Base-by-base conservation (phyloP, 805 yeast species). In the Saccharomycopsis babjevae region DNA sequence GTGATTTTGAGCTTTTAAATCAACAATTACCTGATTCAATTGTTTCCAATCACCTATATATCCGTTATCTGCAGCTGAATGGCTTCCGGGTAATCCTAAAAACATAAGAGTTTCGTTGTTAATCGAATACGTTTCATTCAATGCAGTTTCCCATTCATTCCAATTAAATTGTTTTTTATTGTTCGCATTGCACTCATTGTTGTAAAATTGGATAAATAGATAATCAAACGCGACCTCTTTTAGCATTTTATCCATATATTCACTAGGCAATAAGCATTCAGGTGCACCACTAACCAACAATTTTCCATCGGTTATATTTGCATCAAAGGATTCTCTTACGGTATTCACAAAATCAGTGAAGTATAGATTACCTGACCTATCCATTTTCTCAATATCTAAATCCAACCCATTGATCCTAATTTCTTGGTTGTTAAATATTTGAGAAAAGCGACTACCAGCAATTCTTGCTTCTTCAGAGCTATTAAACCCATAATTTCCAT, bases 391-490 rank as follows among this genome's bases (percentile, higher is more conserved):
- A 68, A 89, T 83, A 72, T 93, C 97, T 64, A 92, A 84, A 72
- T 93, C 98, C 70, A 91, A 90, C 20, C 98, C 98, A 73, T 93
- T 97, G 52, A 93, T 52, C 10, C 28, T 20, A 18, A 70, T 68
- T 18, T 62, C 58, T 36, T 73, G 74, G 30, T 74, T 82, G 55
- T 83, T 84, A 68, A 81, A 82, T 65, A 70, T 69, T 66, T 80
- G 68, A 83, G 84, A 80, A 28, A 82, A 66, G 13, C 76, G 71
- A 11, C 68, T 70, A n/a, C 85, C 91, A 68, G 83, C 83, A 0
- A 67, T 72, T 62, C 74, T 76, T 20, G 85, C 91, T 57, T 77
- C 79, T 0, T 74, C 58, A 59, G 81, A 83, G 50, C 73, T 67
- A 3, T 72, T 56, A 67, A 85, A 83, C 0, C 86, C 86, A 66